Percentiles rank a stretch among this genome's conserved stretches.
Evolutionary conservation across 2,329 filamentous ascomycete species (phyloP).

Genomic region (Pseudogymnoascus sp.): DNA sequence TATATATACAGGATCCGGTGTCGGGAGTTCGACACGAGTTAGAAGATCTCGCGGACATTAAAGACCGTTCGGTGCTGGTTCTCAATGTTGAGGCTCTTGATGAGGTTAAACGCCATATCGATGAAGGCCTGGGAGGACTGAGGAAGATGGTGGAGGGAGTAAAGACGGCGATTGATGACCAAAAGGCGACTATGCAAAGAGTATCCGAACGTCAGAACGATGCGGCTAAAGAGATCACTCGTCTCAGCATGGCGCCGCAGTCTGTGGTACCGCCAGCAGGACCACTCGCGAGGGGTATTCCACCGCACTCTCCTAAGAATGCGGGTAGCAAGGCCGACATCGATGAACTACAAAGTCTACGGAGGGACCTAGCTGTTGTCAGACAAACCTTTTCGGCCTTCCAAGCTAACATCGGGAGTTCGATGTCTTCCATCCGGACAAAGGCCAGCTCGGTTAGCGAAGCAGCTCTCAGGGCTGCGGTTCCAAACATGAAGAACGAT

Average conservation of each 20-base stretch:
- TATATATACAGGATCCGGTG: slow-evolving; percentile 93
- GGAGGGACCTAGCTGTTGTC: slow-evolving; percentile 82
- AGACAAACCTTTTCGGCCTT: slow-evolving; percentile 92
- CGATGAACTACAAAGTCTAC: slow-evolving; percentile 71
- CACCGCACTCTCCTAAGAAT: slow-evolving; percentile 20
- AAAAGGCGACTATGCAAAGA: slow-evolving; percentile 71
- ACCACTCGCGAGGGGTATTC: not conserved
- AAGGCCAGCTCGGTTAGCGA: slow-evolving; percentile 79
- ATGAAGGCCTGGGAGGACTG: slow-evolving; percentile 78
- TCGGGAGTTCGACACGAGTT: slow-evolving; percentile 96
- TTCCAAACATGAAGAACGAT: slow-evolving; percentile 67
- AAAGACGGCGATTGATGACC: slow-evolving; percentile 74
- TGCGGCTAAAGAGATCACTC: slow-evolving; percentile 76
- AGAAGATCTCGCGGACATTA: slow-evolving; percentile 87
- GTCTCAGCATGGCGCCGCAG: slow-evolving; percentile 25
- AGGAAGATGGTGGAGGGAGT: slow-evolving; percentile 80
- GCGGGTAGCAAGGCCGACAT: slow-evolving; percentile 50
- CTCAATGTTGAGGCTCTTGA: slow-evolving; percentile 89
- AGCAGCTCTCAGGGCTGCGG: slow-evolving; percentile 60
- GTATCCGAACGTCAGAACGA: slow-evolving; percentile 90
- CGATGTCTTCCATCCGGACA: slow-evolving; percentile 73
- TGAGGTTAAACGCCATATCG: slow-evolving; percentile 93
- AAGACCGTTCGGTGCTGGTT: slow-evolving; percentile 90
- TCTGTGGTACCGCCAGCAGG: not conserved
- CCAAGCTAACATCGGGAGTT: slow-evolving; percentile 77